phyloP scores from a whole-genome alignment of 2,329 filamentous ascomycete genomes.

The Penicillium sp. region DNA sequence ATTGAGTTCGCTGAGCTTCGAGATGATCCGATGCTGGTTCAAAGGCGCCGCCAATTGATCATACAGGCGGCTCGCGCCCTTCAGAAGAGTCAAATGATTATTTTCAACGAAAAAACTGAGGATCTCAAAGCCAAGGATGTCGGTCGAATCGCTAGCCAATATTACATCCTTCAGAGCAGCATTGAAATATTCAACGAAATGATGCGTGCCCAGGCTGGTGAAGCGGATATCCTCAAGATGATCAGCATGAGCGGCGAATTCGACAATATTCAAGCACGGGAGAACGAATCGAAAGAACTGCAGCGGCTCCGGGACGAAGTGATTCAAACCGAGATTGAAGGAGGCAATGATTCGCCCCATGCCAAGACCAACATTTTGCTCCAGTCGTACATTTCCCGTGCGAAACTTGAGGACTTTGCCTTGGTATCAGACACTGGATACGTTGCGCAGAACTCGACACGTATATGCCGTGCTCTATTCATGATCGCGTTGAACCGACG shows the following conservation, averaged over 20 bases:
- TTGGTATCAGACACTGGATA: constrained; percentile 88
- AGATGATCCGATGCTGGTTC: constrained; percentile 81
- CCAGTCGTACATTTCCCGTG: constrained; percentile 87
- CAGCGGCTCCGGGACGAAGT: constrained; percentile 62
- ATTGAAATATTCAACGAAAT: constrained; percentile 93
- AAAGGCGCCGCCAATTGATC: constrained; percentile 75
- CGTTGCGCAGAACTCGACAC: constrained; percentile 87
- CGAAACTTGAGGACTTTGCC: constrained; percentile 86
- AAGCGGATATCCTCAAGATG: constrained; percentile 92
- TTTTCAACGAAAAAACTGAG: constrained; percentile 92
- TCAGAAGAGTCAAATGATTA: constrained; percentile 96
- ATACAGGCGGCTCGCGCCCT: constrained; percentile 82
- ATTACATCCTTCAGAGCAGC: constrained; percentile 87
- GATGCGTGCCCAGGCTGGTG: constrained; percentile 80
- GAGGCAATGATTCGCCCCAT: constrained; percentile 61
- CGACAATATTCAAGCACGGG: constrained; percentile 89
- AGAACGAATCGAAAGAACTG: constrained; percentile 86
- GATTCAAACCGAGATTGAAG: constrained; percentile 72
- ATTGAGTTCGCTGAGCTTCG: constrained; percentile 89
- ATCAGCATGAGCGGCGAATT: constrained; percentile 97
- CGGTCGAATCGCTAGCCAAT: constrained; percentile 93
- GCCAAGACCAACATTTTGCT: constrained; percentile 93
- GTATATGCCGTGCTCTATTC: constrained; percentile 90
- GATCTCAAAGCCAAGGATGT: constrained; percentile 92
- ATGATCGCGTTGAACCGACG: constrained; percentile 94